Conservation (phyloP, 2,329 filamentous ascomycete species). For the Diaporthe citriasiana region DNA sequence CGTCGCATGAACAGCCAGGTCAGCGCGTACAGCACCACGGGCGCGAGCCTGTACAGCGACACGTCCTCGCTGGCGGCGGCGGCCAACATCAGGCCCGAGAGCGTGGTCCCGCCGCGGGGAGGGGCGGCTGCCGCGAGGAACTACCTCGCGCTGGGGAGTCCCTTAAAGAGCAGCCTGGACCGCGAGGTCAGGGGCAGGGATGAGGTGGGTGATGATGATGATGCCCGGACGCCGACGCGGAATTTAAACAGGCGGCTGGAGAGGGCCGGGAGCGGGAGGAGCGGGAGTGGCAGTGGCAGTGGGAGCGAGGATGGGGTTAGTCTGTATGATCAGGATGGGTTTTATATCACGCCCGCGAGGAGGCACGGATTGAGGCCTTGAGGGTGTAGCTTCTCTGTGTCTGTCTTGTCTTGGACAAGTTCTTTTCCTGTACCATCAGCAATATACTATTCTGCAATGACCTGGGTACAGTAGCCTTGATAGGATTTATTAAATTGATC, state of each 20-base stretch:
- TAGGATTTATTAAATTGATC: not conserved
- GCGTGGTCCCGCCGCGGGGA: constrained; percentile 50
- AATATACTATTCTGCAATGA: constrained; percentile 12
- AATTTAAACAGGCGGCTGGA: not conserved
- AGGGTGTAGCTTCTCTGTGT: not conserved
- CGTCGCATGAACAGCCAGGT: constrained; percentile 70
- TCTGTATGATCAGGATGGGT: constrained; percentile 62
- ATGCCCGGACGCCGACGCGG: not conserved
- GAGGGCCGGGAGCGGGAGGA: not conserved
- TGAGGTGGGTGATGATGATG: not conserved
- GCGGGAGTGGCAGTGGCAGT: not conserved
- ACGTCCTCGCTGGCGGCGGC: constrained; percentile 50
- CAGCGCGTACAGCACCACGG: constrained; percentile 59
- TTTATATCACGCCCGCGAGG: constrained; percentile 59
- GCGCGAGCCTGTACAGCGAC: constrained; percentile 53
- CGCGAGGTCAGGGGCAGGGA: not conserved
- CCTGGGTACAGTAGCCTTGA: not conserved
- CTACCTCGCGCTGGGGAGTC: constrained; percentile 61
- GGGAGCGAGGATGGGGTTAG: constrained; percentile 57
- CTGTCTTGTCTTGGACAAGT: not conserved
- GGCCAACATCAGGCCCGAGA: constrained; percentile 55
- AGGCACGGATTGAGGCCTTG: constrained; percentile 22
- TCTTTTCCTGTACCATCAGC: constrained; percentile 28
- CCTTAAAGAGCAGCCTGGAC: constrained; percentile 26
- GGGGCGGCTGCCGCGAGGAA: constrained; percentile 57